A percentile compares a stretch with the other conserved stretches of the same genome.
These are phyloP conservation scores for Monosporozyma solicola DNA, from an alignment of 805 yeast species.

Conservation along the genomic window DNA sequence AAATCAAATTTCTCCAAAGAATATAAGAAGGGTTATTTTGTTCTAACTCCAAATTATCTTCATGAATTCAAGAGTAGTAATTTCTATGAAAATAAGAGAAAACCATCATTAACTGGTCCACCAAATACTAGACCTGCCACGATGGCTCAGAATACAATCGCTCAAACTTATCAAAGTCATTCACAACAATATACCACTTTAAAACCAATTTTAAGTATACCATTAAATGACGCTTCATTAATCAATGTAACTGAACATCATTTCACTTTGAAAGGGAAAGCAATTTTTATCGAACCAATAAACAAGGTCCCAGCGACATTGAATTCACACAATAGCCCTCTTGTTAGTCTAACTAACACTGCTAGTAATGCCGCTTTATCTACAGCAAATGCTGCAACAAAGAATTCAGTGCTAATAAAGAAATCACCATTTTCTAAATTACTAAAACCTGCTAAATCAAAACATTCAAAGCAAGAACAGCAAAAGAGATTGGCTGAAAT, in stretches of 20 bases:
- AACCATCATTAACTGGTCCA: neutral
- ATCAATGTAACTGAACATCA: constrained; percentile 31
- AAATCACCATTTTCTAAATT: constrained; percentile 9
- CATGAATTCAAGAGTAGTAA: constrained; percentile 51
- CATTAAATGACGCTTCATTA: constrained; percentile 31
- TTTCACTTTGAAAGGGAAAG: constrained; percentile 33
- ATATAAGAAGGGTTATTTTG: constrained; percentile 57
- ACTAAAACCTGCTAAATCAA: constrained; percentile 5
- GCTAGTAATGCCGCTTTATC: constrained; percentile 10
- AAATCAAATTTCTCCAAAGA: constrained; percentile 55
- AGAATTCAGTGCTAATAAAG: constrained; percentile 1
- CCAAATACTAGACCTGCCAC: neutral
- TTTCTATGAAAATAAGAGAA: constrained; percentile 17
- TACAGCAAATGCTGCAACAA: constrained; percentile 1
- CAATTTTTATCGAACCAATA: constrained; percentile 16
- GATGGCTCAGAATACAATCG: neutral
- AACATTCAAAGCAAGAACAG: constrained; percentile 5
- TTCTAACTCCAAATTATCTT: constrained; percentile 54
- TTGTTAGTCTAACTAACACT: neutral
- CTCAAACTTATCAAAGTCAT: neutral
- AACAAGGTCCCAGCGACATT: neutral
- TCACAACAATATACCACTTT: constrained; percentile 18
- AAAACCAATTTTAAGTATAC: constrained; percentile 35
- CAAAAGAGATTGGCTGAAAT: constrained; percentile 4
- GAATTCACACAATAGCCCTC: neutral